phyloP scores from a whole-genome alignment of 2,329 filamentous ascomycete genomes.

The Chaetomium strumarium region DNA sequence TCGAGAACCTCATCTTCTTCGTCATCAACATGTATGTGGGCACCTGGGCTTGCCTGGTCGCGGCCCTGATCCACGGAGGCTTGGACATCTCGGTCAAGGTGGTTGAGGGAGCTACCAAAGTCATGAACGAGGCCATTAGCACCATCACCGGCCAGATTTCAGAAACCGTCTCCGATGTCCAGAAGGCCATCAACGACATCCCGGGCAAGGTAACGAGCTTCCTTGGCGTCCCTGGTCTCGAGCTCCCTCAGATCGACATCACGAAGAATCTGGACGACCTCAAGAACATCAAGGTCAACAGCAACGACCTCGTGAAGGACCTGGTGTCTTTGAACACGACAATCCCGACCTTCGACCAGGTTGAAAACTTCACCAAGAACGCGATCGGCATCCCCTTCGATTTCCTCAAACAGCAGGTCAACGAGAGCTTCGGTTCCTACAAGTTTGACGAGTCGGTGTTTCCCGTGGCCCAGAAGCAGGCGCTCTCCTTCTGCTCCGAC shows the following conservation, averaged over 20 bases:
- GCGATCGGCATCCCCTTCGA: constrained; percentile 77
- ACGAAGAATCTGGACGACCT: constrained; percentile 59
- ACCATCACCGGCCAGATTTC: constrained; percentile 52
- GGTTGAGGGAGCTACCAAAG: constrained; percentile 37
- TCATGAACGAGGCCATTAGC: constrained; percentile 47
- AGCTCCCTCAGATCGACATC: constrained; percentile 56
- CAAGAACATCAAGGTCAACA: constrained; percentile 61
- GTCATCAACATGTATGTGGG: constrained; percentile 86
- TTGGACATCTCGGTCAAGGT: constrained; percentile 57
- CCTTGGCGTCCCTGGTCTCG: constrained; percentile 44
- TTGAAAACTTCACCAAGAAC: constrained; percentile 73
- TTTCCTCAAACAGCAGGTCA: constrained; percentile 66
- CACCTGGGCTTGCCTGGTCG: constrained; percentile 86
- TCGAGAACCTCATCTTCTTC: constrained; percentile 85
- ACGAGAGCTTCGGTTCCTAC: constrained; percentile 65
- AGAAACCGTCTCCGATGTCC: constrained; percentile 35
- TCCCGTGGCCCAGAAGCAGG: constrained; percentile 75
- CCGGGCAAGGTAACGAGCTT: not conserved
- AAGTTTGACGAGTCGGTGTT: constrained; percentile 72
- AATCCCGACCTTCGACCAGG: constrained; percentile 76
- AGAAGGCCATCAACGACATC: constrained; percentile 49
- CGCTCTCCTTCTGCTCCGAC: constrained; percentile 81
- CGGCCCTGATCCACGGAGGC: constrained; percentile 72
- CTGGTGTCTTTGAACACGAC: constrained; percentile 68
- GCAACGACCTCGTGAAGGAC: constrained; percentile 60